phyloP scores from a whole-genome alignment of 2,329 filamentous ascomycete genomes.

The Alternaria novae-zelandiae region DNA sequence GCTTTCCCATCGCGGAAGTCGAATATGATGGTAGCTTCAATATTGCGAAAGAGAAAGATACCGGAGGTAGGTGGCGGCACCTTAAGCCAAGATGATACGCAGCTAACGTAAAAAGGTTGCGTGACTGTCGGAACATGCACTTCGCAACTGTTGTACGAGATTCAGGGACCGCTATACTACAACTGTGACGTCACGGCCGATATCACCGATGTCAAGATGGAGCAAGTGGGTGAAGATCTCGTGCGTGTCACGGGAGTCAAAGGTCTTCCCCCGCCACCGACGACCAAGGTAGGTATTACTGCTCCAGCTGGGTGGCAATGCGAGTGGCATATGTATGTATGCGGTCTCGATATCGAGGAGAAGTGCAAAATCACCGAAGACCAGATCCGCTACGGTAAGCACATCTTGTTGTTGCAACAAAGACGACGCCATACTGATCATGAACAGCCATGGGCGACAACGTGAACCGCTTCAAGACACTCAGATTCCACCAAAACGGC shows the following conservation, averaged over 20 bases:
- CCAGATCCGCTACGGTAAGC: constrained; percentile 26
- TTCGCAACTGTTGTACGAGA: constrained; percentile 57
- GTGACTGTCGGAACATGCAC: constrained; percentile 57
- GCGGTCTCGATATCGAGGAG: constrained; percentile 38
- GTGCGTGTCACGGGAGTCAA: constrained; percentile 46
- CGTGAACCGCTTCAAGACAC: constrained; percentile 22
- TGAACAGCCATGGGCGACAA: constrained; percentile 32
- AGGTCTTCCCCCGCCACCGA: constrained; percentile 55
- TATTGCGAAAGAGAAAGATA: constrained; percentile 42
- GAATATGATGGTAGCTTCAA: constrained; percentile 25
- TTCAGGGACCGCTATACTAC: constrained; percentile 51
- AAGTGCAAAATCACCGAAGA: constrained; percentile 32
- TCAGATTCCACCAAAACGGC: constrained; percentile 42
- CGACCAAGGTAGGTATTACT: constrained; percentile 52
- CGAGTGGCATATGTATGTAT: constrained; percentile 34
- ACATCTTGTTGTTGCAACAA: background rate
- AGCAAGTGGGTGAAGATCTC: constrained; percentile 55
- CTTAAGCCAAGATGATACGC: accelerated
- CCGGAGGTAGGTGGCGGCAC: constrained; percentile 31
- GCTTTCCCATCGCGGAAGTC: constrained; percentile 33
- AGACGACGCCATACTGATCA: too few species aligned
- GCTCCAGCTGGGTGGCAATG: constrained; percentile 38
- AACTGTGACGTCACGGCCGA: constrained; percentile 51
- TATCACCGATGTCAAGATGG: constrained; percentile 31
- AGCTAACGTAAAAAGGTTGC: constrained; percentile 11